Evolutionary conservation across 202 grass and related monocot genomes (phyloP).

Genomic region (Panicum hallii): DNA sequence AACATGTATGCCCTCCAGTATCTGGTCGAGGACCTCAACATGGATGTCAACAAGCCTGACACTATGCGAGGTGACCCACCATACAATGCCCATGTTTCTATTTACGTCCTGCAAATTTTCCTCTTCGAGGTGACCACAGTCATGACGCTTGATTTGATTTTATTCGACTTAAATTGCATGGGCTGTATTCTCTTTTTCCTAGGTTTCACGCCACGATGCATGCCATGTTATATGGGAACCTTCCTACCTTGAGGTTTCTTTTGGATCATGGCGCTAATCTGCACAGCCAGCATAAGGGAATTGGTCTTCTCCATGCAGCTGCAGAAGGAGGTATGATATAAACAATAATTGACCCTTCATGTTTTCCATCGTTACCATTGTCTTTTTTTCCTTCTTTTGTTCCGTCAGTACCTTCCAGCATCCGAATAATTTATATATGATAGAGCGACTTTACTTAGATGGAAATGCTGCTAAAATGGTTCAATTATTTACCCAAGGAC

Average conservation of each 20-base stretch:
- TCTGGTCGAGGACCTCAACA: conserved; percentile 35
- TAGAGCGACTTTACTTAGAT: neutral
- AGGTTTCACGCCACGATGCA: neutral
- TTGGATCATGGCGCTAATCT: conserved; percentile 30
- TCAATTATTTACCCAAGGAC: neutral
- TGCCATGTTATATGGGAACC: neutral
- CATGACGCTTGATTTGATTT: neutral
- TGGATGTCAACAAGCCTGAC: conserved; percentile 23
- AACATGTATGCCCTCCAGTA: neutral
- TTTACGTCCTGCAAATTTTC: neutral
- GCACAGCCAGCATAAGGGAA: neutral
- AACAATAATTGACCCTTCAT: neutral
- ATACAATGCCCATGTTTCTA: neutral
- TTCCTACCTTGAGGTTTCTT: conserved; percentile 32
- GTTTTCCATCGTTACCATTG: neutral
- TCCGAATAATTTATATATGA: neutral
- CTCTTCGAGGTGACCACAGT: neutral
- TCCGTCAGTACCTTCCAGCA: conserved; percentile 1
- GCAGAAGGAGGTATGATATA: conserved; percentile 2
- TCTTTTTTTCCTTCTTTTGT: neutral
- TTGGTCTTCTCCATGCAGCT: conserved; percentile 8
- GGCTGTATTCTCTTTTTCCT: neutral
- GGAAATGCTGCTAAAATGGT: neutral
- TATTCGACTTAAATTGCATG: neutral
- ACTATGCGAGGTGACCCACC: neutral